These are phyloP conservation scores for Fusarium sp. DNA, from an alignment of 2,329 filamentous ascomycete species.

Conservation along the genomic window DNA sequence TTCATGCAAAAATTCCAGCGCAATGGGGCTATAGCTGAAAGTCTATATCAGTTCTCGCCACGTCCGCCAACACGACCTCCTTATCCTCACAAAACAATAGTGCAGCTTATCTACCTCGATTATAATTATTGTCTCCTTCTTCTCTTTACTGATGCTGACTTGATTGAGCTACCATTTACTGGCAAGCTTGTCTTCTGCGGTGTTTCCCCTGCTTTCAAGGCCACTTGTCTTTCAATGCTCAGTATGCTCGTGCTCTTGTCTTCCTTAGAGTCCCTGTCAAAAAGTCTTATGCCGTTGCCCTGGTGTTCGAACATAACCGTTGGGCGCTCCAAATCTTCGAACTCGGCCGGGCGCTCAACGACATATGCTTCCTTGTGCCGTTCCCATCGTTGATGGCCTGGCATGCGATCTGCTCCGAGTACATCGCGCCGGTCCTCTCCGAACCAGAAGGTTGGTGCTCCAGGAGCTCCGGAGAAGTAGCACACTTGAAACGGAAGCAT, in stretches of 20 bases:
- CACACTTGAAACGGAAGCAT: slow-evolving; percentile 42
- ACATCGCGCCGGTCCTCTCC: slow-evolving; percentile 41
- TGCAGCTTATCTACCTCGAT: too few relatives aligned
- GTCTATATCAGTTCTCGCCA: background rate
- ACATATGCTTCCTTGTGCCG: slow-evolving; percentile 19
- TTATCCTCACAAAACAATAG: background rate
- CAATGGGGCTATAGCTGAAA: background rate
- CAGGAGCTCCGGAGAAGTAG: slow-evolving; percentile 34
- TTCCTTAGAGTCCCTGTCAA: slow-evolving; percentile 24
- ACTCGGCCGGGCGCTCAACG: background rate
- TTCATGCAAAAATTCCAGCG: background rate
- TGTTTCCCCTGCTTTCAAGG: slow-evolving; percentile 14
- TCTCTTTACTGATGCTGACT: background rate
- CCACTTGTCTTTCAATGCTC: slow-evolving; percentile 11
- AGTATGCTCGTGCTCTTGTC: slow-evolving; percentile 26
- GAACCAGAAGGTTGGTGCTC: slow-evolving; percentile 33
- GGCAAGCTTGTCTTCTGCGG: background rate
- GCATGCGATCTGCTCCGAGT: slow-evolving; percentile 42
- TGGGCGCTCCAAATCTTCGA: slow-evolving; percentile 17
- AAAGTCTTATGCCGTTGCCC: slow-evolving; percentile 3
- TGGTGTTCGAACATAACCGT: slow-evolving; percentile 32
- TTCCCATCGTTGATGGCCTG: slow-evolving; percentile 39
- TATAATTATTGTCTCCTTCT: background rate
- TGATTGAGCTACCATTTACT: background rate
- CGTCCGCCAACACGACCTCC: background rate